These are phyloP conservation scores for Aspergillus luchuensis DNA, from an alignment of 2,329 filamentous ascomycete genomes.

Conservation along the genomic window DNA sequence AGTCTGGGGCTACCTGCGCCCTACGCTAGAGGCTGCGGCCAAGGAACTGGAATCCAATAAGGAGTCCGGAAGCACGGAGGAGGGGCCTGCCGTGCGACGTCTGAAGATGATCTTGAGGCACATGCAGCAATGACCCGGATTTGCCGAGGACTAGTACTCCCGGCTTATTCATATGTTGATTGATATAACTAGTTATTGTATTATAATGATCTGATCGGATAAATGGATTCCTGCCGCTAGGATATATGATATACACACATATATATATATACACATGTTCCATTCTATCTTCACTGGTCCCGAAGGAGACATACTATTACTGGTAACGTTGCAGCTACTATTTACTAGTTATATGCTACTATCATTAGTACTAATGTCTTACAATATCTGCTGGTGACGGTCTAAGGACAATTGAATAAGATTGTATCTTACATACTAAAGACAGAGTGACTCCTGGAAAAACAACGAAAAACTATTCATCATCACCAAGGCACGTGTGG, in stretches of 20 bases:
- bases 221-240: not conserved
- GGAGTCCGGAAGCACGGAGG: slow-evolving; percentile 20
- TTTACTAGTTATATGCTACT: not conserved
- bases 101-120: slow-evolving; percentile 45
- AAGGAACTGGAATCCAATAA: slow-evolving; percentile 54
- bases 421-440: slow-evolving; percentile 25
- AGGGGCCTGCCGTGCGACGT: slow-evolving; percentile 41
- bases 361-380: no score
- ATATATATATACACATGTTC: not conserved
- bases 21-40: slow-evolving; percentile 59
- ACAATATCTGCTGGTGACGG: not conserved
- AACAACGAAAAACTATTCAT: not conserved
- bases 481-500: slow-evolving; percentile 15
- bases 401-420: not conserved
- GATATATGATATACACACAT: not conserved
- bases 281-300: no score
- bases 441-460: slow-evolving; percentile 14
- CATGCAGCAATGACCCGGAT: slow-evolving; percentile 30
- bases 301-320: not conserved
- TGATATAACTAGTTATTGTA: not conserved
- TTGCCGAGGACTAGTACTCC: not conserved
- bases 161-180: not conserved
- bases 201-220: not conserved
- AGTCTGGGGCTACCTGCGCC: slow-evolving; percentile 67
- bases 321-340: not conserved